Conservation (phyloP, 2,329 filamentous ascomycete species). For the Epichloe gansuensis region DNA sequence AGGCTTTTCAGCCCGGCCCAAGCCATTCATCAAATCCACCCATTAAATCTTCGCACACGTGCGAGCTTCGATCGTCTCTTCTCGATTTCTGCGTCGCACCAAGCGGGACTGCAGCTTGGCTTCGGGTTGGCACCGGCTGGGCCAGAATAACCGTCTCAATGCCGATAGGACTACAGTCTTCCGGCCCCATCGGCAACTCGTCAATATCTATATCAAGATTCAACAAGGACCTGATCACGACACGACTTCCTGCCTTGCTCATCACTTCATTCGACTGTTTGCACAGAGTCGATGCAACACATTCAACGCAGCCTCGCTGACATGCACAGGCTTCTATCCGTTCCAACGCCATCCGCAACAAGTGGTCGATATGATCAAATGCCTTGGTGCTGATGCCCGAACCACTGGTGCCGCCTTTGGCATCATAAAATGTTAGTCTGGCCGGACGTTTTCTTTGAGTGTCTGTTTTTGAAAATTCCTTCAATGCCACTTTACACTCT, state of each 20-base stretch:
- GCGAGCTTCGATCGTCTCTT: constrained; percentile 6
- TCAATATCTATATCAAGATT: constrained; percentile 71
- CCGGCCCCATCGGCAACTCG: constrained; percentile 71
- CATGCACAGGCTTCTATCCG: constrained; percentile 69
- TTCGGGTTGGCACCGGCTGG: constrained; percentile 40
- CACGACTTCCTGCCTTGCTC: constrained; percentile 77
- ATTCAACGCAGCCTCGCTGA: constrained; percentile 73
- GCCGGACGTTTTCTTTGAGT: constrained; percentile 70
- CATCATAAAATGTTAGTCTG: constrained; percentile 85
- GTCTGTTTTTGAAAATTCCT: constrained; percentile 67
- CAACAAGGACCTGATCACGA: constrained; percentile 66
- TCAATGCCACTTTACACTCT: constrained; percentile 80
- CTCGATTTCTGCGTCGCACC: not conserved
- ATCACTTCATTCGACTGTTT: constrained; percentile 82
- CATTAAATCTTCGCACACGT: constrained; percentile 10
- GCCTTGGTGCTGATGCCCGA: constrained; percentile 84
- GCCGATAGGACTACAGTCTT: constrained; percentile 53
- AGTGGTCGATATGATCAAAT: constrained; percentile 77
- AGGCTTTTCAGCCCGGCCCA: not conserved
- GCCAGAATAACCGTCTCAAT: constrained; percentile 76
- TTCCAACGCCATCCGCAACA: constrained; percentile 63
- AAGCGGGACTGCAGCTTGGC: not conserved
- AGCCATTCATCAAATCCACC: constrained; percentile 18
- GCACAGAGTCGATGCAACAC: constrained; percentile 74
- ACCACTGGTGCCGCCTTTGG: constrained; percentile 74